These are phyloP conservation scores for Penicillium malachiteum DNA, from an alignment of 495 filamentous ascomycete genomes.

Conservation along the genomic window DNA sequence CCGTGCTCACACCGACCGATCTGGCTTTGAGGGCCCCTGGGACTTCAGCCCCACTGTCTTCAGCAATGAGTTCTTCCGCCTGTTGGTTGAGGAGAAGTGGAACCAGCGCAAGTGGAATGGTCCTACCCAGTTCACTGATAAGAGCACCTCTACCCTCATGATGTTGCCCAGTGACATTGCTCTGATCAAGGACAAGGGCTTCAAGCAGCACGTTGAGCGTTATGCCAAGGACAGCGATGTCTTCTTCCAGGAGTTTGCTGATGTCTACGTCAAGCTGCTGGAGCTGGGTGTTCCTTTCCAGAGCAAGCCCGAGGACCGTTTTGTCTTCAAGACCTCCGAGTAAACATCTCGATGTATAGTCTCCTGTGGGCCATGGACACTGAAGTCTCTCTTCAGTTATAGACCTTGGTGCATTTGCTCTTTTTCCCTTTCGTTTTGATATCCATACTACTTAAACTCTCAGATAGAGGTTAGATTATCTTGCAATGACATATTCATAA, in stretches of 20 bases:
- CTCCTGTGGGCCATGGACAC: background rate
- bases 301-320: conserved; percentile 62
- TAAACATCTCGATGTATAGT: conserved; percentile 14
- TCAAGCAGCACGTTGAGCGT: conserved; percentile 79
- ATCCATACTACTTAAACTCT: background rate
- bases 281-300: conserved; percentile 93
- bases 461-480: too few species aligned
- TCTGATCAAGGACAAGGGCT: conserved; percentile 82
- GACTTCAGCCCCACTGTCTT: conserved; percentile 92
- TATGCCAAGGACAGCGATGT: conserved; percentile 89
- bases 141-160: conserved; percentile 83
- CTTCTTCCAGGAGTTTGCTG: conserved; percentile 92
- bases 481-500: too few species aligned
- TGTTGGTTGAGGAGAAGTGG: conserved; percentile 93
- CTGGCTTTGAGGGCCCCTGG: conserved; percentile 91
- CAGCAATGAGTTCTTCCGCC: conserved; percentile 90
- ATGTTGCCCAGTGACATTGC: conserved; percentile 95
- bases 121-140: conserved; percentile 81
- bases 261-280: conserved; percentile 77
- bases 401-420: background rate
- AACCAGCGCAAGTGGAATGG: conserved; percentile 90
- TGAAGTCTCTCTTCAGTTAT: background rate
- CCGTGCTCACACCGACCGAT: conserved; percentile 85
- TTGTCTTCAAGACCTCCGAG: conserved; percentile 71
- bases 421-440: background rate